Base-by-base conservation (phyloP, 2,329 filamentous ascomycete species). In the Diaporthe humulicola region DNA sequence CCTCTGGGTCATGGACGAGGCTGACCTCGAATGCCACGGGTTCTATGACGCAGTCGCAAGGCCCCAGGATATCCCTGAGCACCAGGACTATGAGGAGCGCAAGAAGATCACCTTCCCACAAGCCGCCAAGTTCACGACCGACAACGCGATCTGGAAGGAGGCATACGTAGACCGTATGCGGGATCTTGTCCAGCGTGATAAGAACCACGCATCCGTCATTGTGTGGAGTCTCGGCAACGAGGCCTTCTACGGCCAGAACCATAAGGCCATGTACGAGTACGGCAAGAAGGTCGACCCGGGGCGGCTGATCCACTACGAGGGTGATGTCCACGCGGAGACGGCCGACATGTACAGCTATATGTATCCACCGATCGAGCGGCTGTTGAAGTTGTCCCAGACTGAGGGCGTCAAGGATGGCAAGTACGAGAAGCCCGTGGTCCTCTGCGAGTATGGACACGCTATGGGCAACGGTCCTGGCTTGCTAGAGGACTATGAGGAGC, bases 181-280 rank as follows among this genome's bases (percentile, higher is more conserved):
- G 42, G 90, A 93, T 72, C 83, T 94, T 73, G 86, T 95, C 0
- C 87, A 91, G 78, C 87, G 93, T 22, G 92, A 94, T 81, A 93
- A 93, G 82, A 92, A 94, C 74, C 91, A 94, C 77, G 82, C 93
- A 0, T 92, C 88, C n/a, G 86, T 95, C 67, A 90, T 95, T 66
- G 89, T 94, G 56, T 95, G 93, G 93, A 93, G 90, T 61, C 85
- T 95, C 0, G 93, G 93, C 0, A 95, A 95, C 78, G 93, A 95
- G 80, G 89, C 92, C 0, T 94, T 93, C 79, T 94, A 93, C 78
- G 93, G 93, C 0, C 84, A 85, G 12, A 94, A 95, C 79, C 91
- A 93, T 79, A 86, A 86, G 60, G 90, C 89, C 45, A 95, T 95
- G 93, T 91, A 92, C 77, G 83, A 91, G 4, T 92, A 89, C 80